Conservation (phyloP, 2,329 filamentous ascomycete species). For the Emmonsiellopsis sp. region DNA sequence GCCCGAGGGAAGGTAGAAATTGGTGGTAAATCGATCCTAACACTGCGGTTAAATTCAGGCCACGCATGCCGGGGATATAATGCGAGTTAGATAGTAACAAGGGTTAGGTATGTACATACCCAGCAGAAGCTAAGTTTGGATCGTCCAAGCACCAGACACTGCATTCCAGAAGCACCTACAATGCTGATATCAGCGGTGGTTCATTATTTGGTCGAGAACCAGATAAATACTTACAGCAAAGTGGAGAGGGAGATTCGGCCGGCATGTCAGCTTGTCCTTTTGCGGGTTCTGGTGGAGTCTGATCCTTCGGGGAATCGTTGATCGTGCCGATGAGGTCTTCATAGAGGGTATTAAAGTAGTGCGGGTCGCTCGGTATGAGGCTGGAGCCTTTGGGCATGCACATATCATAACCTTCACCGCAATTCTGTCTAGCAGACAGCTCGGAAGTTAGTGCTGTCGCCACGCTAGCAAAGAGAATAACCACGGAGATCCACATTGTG, state of each 20-base stretch:
- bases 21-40: constrained; percentile 42
- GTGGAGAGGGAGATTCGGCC: not conserved
- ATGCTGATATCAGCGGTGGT: not conserved
- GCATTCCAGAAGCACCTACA: constrained; percentile 14
- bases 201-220: not conserved
- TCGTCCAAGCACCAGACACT: constrained; percentile 32
- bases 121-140: constrained; percentile 41
- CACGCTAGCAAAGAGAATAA: not conserved
- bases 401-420: constrained; percentile 18
- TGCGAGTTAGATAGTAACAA: not conserved
- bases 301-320: not conserved
- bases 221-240: constrained; percentile 14
- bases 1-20: constrained; percentile 38
- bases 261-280: not conserved
- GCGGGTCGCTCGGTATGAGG: not conserved
- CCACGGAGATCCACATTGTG: not conserved
- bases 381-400: constrained; percentile 10
- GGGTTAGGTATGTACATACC: constrained; percentile 12
- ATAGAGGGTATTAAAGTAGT: too few species aligned
- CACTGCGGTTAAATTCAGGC: not conserved
- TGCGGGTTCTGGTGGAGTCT: not conserved
- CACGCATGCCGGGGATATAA: not conserved
- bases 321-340: too few species aligned
- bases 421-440: constrained; percentile 6
- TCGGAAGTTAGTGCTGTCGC: not conserved